Evolutionary conservation across 2,329 filamentous ascomycete species (phyloP).

Genomic region (Nigrospora oryzae): DNA sequence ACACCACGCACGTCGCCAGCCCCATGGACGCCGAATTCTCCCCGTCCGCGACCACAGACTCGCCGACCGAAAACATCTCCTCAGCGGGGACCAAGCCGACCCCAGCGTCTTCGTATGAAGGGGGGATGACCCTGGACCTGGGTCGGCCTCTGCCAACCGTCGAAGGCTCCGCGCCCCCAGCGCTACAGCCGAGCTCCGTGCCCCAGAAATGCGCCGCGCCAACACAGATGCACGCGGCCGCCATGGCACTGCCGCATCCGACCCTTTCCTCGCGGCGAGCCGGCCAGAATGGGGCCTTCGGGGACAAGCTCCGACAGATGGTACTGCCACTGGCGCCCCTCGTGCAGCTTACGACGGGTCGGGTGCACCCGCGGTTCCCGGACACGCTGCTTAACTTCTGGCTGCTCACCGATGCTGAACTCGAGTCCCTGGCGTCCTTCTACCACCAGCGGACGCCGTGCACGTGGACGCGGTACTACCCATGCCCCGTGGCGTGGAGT

Average conservation of each 20-base stretch:
- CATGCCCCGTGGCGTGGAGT: constrained; percentile 58
- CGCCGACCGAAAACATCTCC: not conserved
- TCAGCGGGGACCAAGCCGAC: not conserved
- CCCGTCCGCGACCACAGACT: not conserved
- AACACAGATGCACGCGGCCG: not conserved
- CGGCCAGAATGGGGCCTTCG: constrained; percentile 41
- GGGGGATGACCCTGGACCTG: not conserved
- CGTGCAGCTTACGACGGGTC: constrained; percentile 52
- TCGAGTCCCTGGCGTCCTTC: constrained; percentile 62
- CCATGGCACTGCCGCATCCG: not conserved
- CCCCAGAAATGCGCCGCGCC: too few relatives aligned
- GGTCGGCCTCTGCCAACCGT: not conserved
- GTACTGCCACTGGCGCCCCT: constrained; percentile 58
- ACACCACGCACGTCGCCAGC: not conserved
- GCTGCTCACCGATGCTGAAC: constrained; percentile 62
- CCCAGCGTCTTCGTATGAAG: not conserved
- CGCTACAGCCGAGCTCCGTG: too few relatives aligned
- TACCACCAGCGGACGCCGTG: constrained; percentile 62
- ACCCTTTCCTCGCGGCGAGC: constrained; percentile 26
- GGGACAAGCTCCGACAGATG: constrained; percentile 57
- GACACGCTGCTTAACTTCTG: constrained; percentile 61
- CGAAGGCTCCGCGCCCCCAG: not conserved
- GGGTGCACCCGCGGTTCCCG: constrained; percentile 59
- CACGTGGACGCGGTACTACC: constrained; percentile 51
- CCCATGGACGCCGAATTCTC: constrained; percentile 1